phyloP scores from a whole-genome alignment of 2,329 filamentous ascomycete genomes.

The Aspergillus piperis region DNA sequence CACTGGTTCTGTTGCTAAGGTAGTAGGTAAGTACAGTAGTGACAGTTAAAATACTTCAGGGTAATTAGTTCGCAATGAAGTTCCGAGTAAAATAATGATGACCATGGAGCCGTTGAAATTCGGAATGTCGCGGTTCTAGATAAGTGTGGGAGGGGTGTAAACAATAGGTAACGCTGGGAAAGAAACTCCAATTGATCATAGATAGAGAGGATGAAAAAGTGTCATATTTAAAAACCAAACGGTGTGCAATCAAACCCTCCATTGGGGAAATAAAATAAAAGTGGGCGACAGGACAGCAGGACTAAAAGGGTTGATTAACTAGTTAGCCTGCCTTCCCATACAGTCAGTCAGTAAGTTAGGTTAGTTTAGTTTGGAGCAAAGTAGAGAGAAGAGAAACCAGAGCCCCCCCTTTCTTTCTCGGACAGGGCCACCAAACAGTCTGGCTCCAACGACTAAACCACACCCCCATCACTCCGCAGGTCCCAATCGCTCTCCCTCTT shows the following conservation, averaged over 20 bases:
- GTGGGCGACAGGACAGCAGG: background rate
- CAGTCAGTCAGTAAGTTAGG: too few species aligned
- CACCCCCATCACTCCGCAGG: constrained; percentile 27
- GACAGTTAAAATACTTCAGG: background rate
- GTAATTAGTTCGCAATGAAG: background rate
- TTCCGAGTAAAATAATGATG: background rate
- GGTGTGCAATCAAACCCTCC: too few species aligned
- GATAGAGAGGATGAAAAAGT: background rate
- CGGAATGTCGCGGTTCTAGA: background rate
- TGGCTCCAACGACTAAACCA: constrained; percentile 20
- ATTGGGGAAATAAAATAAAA: background rate
- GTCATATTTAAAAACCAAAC: background rate
- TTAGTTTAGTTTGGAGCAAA: too few species aligned
- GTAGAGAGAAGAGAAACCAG: background rate
- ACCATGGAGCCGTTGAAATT: background rate
- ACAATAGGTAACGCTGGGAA: too few species aligned
- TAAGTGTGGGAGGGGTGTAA: background rate
- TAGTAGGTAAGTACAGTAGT: background rate
- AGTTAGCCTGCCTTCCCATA: too few species aligned
- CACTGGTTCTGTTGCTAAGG: background rate
- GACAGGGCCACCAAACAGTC: constrained; percentile 22
- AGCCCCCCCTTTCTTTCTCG: constrained; percentile 38
- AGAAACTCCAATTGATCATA: background rate
- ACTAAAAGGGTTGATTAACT: constrained; percentile 13
- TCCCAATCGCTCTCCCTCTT: constrained; percentile 22